Base-by-base conservation (phyloP, 2,329 filamentous ascomycete genomes). In the Sporothrix schenckii region DNA sequence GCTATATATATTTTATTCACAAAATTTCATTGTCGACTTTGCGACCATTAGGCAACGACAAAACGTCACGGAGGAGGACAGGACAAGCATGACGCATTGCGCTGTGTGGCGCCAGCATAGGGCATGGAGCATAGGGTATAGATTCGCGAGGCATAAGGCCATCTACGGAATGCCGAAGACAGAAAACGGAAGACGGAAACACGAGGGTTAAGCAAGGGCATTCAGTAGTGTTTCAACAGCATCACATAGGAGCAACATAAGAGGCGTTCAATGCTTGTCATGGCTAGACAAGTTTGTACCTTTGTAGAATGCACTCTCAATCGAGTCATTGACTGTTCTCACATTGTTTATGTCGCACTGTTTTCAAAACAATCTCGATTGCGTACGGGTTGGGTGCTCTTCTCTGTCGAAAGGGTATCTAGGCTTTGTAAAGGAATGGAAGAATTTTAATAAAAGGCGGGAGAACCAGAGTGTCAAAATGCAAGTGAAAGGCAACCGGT, bases 371-470 rank as follows among this genome's bases (percentile, higher is more conserved):
- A 30, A 41, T 44, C 21, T 49, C 44, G 41, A 27, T 19, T 65
- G 39, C 30, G 21, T 24, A 65, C 44, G 44, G 50, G 60, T 47
- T 27, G 60, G 39, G 60, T 65, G 60, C 16, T 24, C 39, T 66
- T 66, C 44, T 49, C 44, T 52, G 21, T 30, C 14, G 44, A 66
- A 27, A 66, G 61, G 61, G 61, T 66, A 66, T 66, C 61, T 66
- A 66, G 61, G 61, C 44, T 66, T 50, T 66, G 21, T 63, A 47
- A 65, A 65, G 60, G 60, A 65, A 65, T 65, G 60, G 44, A 65
- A 65, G 60, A 65, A 65, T 65, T 11, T 30, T 24, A 24, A 24
- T 11, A 41, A 50, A 13, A 66, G 19, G 24, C 19, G 27, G 30
- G 5, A 16, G 13, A 44, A 14, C 7, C 10, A 11, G 19, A 19